Evolutionary conservation across 2,329 filamentous ascomycete genomes (phyloP).

Genomic region (Aspergillus floridensis): DNA sequence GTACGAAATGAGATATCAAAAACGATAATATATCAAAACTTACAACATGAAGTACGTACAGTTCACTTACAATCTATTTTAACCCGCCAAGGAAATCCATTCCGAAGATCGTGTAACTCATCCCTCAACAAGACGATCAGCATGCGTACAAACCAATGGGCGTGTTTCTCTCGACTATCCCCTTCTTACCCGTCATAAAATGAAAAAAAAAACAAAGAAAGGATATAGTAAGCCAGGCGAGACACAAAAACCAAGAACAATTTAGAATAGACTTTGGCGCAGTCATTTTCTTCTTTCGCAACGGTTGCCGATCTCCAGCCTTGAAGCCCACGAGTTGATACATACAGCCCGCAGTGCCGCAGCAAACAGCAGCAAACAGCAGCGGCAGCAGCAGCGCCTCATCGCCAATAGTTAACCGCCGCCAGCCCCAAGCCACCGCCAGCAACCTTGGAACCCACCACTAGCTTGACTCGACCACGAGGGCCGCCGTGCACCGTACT

Average conservation of each 20-base stretch:
- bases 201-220: background rate
- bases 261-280: background rate
- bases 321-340: no score
- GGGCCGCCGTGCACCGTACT: no score
- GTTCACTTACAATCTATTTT: background rate
- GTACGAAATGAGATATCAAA: constrained; percentile 3
- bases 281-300: background rate
- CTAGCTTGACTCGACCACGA: no score
- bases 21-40: background rate
- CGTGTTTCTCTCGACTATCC: background rate
- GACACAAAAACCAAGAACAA: background rate
- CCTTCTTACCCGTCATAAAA: background rate
- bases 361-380: no score
- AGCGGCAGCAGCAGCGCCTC: background rate
- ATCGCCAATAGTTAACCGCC: background rate
- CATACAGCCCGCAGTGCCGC: no score
- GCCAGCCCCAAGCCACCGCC: background rate
- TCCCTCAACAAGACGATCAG: background rate
- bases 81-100: background rate
- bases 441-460: background rate
- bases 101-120: background rate
- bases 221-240: background rate
- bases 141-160: background rate
- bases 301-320: background rate
- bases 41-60: background rate